These are phyloP conservation scores for Sporothrix dimorphospora DNA, from an alignment of 2,329 filamentous ascomycete genomes.

Conservation along the genomic window DNA sequence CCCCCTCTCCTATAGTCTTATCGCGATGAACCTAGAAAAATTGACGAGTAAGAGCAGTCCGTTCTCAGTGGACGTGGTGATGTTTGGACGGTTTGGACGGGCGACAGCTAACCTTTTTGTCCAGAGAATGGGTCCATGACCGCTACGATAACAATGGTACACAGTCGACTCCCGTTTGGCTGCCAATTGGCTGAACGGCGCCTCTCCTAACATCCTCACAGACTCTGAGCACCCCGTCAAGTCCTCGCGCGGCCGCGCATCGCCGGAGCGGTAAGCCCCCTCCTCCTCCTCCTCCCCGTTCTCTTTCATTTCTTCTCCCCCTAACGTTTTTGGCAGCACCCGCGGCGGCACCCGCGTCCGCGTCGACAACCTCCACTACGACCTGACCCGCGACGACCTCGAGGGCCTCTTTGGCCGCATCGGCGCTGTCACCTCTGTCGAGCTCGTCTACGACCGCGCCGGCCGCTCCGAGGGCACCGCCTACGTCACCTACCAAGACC, in stretches of 20 bases:
- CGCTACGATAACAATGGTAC: constrained; percentile 75
- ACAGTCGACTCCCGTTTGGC: neutral
- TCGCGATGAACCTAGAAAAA: constrained; percentile 65
- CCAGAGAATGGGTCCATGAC: constrained; percentile 92
- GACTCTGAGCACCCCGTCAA: constrained; percentile 17
- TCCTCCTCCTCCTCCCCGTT: neutral
- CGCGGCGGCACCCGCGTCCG: constrained; percentile 67
- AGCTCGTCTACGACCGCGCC: constrained; percentile 81
- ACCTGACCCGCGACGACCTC: constrained; percentile 82
- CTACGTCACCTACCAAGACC: constrained; percentile 76
- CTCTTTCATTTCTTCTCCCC: neutral
- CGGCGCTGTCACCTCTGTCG: constrained; percentile 69
- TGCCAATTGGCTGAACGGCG: no score
- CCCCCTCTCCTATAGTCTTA: constrained; percentile 55
- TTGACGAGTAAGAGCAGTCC: constrained; percentile 65
- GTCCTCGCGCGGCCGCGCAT: constrained; percentile 21
- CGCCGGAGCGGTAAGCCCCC: constrained; percentile 22
- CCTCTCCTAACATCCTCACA: neutral
- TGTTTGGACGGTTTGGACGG: no score
- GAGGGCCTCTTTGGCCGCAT: constrained; percentile 82
- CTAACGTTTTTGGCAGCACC: neutral
- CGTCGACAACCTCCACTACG: constrained; percentile 91
- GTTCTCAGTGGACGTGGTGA: neutral
- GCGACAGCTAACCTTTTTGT: neutral
- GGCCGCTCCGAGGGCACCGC: constrained; percentile 86